Conservation (phyloP, 2,329 filamentous ascomycete species). For the Diaporthe australafricana region DNA sequence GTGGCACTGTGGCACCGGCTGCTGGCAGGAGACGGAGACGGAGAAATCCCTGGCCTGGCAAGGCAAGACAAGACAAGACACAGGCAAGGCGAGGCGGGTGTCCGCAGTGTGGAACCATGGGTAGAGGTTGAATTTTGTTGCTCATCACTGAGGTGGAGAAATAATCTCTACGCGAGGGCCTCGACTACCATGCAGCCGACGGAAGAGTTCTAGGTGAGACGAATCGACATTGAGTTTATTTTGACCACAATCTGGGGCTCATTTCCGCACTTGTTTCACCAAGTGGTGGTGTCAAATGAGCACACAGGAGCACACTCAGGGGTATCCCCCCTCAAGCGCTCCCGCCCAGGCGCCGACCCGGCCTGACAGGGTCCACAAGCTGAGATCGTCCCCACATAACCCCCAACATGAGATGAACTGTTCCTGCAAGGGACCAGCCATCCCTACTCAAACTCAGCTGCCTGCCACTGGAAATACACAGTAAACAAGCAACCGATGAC, state of each 20-base stretch:
- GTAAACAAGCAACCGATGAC: constrained; percentile 19
- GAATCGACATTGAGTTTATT: constrained; percentile 23
- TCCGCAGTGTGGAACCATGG: not conserved
- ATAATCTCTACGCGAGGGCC: constrained; percentile 17
- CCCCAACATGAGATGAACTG: constrained; percentile 29
- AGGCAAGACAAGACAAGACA: too few species aligned
- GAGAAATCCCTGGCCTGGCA: constrained; percentile 3
- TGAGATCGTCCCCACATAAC: constrained; percentile 4
- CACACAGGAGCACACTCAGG: constrained; percentile 19
- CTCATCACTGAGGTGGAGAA: constrained; percentile 4
- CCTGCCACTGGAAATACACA: not conserved
- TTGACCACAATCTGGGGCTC: constrained; percentile 21
- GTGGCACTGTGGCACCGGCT: not conserved
- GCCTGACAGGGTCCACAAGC: constrained; percentile 18
- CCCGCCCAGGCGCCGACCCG: constrained; percentile 1
- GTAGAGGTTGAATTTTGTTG: constrained; percentile 12
- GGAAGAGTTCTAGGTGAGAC: constrained; percentile 5
- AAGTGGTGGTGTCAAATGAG: constrained; percentile 27
- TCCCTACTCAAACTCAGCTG: not conserved
- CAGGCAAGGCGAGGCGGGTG: not conserved
- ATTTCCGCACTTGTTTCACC: constrained; percentile 27
- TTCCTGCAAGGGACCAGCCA: constrained; percentile 27
- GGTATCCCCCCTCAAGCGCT: constrained; percentile 14
- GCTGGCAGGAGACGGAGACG: not conserved
- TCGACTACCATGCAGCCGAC: constrained; percentile 11